Evolutionary conservation across 805 yeast genomes (phyloP).

Genomic region (Saccharomycopsis fibuligera): DNA sequence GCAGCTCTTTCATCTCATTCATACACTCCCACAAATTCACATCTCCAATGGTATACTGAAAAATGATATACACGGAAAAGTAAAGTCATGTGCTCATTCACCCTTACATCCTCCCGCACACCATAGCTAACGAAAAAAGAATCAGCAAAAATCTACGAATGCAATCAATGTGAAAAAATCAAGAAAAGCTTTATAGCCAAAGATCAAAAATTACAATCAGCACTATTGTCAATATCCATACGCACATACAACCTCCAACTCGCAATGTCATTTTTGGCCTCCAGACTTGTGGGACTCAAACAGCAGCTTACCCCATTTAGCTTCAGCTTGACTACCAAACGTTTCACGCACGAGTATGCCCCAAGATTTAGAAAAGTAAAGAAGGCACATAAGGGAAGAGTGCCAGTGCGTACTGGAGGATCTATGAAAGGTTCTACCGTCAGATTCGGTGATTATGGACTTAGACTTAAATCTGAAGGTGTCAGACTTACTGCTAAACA

Average conservation of each 20-base stretch:
- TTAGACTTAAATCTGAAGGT: constrained; percentile 86
- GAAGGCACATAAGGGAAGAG: constrained; percentile 91
- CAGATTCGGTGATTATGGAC: constrained; percentile 76
- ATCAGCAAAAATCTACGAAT: too few relatives aligned
- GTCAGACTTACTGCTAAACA: constrained; percentile 80
- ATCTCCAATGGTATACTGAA: too few relatives aligned
- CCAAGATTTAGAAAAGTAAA: constrained; percentile 62
- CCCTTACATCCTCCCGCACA: too few relatives aligned
- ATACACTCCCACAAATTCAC: too few relatives aligned
- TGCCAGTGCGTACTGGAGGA: constrained; percentile 91
- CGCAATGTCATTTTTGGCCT: not conserved
- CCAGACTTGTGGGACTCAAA: not conserved
- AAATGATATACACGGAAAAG: too few relatives aligned
- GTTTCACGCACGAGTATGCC: constrained; percentile 66
- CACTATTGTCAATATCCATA: too few relatives aligned
- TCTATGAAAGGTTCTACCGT: constrained; percentile 82
- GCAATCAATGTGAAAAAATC: too few relatives aligned
- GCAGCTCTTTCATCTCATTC: too few relatives aligned
- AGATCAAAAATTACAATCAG: too few relatives aligned
- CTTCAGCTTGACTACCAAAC: constrained; percentile 22
- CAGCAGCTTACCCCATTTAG: not conserved
- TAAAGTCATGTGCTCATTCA: too few relatives aligned
- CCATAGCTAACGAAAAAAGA: too few relatives aligned
- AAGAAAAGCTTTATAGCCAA: too few relatives aligned
- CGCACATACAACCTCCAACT: not conserved